These are phyloP conservation scores for Austropuccinia psidii DNA, from an alignment of 1,284 basidiomycete genomes.

Conservation along the genomic window DNA sequence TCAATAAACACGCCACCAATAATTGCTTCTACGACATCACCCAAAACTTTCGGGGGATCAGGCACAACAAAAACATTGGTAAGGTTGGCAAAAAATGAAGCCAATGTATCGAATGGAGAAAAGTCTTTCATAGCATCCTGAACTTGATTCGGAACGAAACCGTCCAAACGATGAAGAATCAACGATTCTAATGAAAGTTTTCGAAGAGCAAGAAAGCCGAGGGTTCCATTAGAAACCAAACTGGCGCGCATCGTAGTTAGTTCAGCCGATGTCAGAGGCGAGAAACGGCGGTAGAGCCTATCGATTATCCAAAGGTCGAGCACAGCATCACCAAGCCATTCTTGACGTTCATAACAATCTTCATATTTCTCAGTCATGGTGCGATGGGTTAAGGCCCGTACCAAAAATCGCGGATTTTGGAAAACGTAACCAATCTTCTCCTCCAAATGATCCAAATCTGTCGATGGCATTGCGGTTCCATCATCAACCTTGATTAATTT, in stretches of 20 bases:
- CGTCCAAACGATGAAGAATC: slow-evolving; percentile 62
- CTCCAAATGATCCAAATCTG: slow-evolving; percentile 57
- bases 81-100: slow-evolving; percentile 53
- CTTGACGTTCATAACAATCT: slow-evolving; percentile 68
- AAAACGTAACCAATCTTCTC: slow-evolving; percentile 63
- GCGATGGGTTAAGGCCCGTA: slow-evolving; percentile 71
- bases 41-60: slow-evolving; percentile 70
- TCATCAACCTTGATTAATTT: background rate
- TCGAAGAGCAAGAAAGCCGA: slow-evolving; percentile 61
- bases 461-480: background rate
- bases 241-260: slow-evolving; percentile 63
- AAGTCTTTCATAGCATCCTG: slow-evolving; percentile 53
- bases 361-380: slow-evolving; percentile 58
- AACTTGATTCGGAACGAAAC: slow-evolving; percentile 59
- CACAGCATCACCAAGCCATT: slow-evolving; percentile 73
- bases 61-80: slow-evolving; percentile 65
- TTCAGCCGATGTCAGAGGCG: slow-evolving; percentile 62
- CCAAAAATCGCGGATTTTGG: slow-evolving; percentile 56
- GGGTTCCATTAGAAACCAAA: slow-evolving; percentile 63
- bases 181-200: slow-evolving; percentile 61
- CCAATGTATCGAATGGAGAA: slow-evolving; percentile 50
- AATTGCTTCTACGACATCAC: slow-evolving; percentile 70
- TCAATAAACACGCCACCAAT: slow-evolving; percentile 77
- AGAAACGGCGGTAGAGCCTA: slow-evolving; percentile 64
- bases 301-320: slow-evolving; percentile 64